Evolutionary conservation across 2,329 filamentous ascomycete species (phyloP).

Genomic region (Alternaria metachromatica): DNA sequence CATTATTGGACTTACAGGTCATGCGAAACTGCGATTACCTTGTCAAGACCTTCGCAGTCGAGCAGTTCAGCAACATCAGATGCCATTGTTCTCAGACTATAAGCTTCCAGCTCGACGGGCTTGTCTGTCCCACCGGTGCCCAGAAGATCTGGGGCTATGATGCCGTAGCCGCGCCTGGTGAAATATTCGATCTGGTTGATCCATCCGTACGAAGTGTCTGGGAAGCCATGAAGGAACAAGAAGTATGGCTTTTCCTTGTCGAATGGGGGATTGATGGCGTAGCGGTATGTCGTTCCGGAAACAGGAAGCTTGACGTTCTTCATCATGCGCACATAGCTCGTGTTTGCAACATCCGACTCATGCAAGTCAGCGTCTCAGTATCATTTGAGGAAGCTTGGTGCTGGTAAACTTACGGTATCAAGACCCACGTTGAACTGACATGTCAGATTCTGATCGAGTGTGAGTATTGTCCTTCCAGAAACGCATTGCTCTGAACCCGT

Average conservation of each 20-base stretch:
- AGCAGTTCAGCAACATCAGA: background rate
- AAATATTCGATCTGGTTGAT: background rate
- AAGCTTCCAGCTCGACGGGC: background rate
- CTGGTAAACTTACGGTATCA: background rate
- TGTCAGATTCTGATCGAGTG: background rate
- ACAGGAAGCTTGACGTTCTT: background rate
- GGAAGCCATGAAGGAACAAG: background rate
- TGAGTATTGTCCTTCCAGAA: background rate
- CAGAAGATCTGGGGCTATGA: background rate
- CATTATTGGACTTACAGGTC: background rate
- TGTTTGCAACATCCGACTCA: background rate
- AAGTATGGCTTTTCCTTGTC: background rate
- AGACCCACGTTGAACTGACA: background rate
- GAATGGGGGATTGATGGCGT: background rate
- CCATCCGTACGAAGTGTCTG: background rate
- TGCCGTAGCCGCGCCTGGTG: background rate
- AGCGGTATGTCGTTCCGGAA: background rate
- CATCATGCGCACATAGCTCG: background rate
- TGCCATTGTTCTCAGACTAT: background rate
- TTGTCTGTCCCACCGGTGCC: background rate
- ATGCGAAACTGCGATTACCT: background rate
- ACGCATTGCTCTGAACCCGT: background rate
- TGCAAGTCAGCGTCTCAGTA: background rate
- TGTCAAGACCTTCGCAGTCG: background rate
- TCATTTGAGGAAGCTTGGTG: accelerated